Conservation (phyloP, 352 stramenopile genomes). For the Phytophthora kernoviae region DNA sequence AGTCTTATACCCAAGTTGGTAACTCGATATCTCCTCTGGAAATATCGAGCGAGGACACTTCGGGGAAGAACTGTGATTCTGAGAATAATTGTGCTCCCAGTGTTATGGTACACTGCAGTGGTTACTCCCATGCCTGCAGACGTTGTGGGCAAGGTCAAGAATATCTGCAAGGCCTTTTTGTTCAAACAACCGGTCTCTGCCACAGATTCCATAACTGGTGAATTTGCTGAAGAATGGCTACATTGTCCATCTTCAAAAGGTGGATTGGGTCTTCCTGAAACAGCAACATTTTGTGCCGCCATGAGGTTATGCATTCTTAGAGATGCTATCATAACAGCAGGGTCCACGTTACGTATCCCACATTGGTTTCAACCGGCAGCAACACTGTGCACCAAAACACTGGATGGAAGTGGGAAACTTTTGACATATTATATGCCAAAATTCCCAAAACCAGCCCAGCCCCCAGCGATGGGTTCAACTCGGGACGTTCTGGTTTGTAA, state of each 20-base stretch:
- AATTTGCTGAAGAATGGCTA: neutral
- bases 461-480: too few species aligned
- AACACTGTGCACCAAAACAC: too few species aligned
- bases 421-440: too few species aligned
- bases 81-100: neutral
- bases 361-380: conserved; percentile 9
- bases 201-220: too few species aligned
- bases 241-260: conserved; percentile 9
- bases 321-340: neutral
- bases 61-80: conserved; percentile 7
- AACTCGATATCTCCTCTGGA: conserved; percentile 1
- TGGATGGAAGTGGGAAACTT: too few species aligned
- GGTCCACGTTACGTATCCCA: neutral
- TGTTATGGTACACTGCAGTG: conserved; percentile 16
- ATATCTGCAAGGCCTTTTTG: conserved; percentile 9
- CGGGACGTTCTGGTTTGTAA: too few species aligned
- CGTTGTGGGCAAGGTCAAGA: neutral
- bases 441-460: too few species aligned
- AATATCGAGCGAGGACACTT: conserved; percentile 9
- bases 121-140: neutral
- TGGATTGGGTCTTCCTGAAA: conserved; percentile 8
- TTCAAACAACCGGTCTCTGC: conserved; percentile 16
- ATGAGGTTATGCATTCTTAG: conserved; percentile 11
- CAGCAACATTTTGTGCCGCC: neutral
- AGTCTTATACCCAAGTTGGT: neutral